Conservation (phyloP, 768 basidiomycete species). For the Chalciporus pseudorubinellus region DNA sequence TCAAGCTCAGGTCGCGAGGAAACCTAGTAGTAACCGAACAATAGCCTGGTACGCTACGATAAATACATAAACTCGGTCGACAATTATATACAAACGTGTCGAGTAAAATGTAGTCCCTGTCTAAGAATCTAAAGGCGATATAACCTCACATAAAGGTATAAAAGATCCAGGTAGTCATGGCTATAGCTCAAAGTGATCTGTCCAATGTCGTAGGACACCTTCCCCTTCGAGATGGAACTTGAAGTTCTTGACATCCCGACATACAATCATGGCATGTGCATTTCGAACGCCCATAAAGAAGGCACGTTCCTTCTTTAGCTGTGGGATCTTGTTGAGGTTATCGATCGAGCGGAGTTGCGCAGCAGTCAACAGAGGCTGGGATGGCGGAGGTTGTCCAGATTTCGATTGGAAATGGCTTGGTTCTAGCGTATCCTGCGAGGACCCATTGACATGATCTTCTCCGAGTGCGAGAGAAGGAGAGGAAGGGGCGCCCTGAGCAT, state of each 20-base stretch:
- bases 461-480: conserved; percentile 8
- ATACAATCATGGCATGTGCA: conserved; percentile 70
- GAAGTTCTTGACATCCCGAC: conserved; percentile 63
- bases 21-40: too few relatives aligned
- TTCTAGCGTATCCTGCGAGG: background rate
- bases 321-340: conserved; percentile 65
- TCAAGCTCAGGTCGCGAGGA: too few relatives aligned
- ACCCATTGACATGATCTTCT: background rate
- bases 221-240: conserved; percentile 57
- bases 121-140: background rate
- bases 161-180: background rate
- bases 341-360: conserved; percentile 56
- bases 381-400: conserved; percentile 13
- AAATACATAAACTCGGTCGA: too few relatives aligned
- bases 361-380: conserved; percentile 50
- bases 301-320: conserved; percentile 65
- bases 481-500: conserved; percentile 30
- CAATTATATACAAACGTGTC: background rate
- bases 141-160: background rate
- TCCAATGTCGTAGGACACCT: conserved; percentile 71
- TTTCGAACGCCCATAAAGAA: conserved; percentile 61
- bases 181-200: conserved; percentile 53
- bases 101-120: background rate
- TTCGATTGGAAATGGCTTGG: background rate
- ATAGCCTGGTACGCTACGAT: too few relatives aligned